Evolutionary conservation across 2,329 filamentous ascomycete genomes (phyloP).

Genomic region (Colletotrichum ledebouriae): DNA sequence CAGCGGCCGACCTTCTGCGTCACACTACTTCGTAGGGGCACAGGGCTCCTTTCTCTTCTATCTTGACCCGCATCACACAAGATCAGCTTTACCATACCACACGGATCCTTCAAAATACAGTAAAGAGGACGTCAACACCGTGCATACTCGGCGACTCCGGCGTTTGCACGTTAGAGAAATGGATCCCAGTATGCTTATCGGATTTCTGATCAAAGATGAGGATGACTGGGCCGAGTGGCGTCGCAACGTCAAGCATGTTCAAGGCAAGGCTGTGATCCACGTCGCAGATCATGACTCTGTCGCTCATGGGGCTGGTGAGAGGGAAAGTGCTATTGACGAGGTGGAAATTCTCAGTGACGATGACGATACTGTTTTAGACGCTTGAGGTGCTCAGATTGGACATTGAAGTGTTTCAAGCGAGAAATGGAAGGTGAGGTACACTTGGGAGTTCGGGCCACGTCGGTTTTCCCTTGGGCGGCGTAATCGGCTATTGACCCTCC

Average conservation of each 20-base stretch:
- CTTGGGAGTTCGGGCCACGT: background rate
- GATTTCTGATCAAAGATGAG: slow-evolving; percentile 86
- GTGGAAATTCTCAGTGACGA: slow-evolving; percentile 90
- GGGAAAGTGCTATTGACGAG: slow-evolving; percentile 85
- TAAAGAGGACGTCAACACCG: slow-evolving; percentile 81
- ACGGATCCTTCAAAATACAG: slow-evolving; percentile 71
- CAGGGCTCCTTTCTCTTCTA: slow-evolving; percentile 88
- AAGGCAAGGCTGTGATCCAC: slow-evolving; percentile 88
- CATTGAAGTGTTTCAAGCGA: background rate
- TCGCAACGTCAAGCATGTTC: slow-evolving; percentile 77
- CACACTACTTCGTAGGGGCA: slow-evolving; percentile 73
- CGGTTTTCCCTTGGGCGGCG: background rate
- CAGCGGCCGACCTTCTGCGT: slow-evolving; percentile 92
- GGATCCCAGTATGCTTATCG: slow-evolving; percentile 98
- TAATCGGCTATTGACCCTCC: too few relatives aligned
- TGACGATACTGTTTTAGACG: slow-evolving; percentile 56
- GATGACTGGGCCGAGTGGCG: slow-evolving; percentile 90
- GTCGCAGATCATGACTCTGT: slow-evolving; percentile 79
- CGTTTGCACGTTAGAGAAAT: slow-evolving; percentile 89
- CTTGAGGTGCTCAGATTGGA: background rate
- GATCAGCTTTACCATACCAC: slow-evolving; percentile 78
- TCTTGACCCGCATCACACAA: slow-evolving; percentile 91
- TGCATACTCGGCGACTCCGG: slow-evolving; percentile 88
- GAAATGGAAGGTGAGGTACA: too few relatives aligned
- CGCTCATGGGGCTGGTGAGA: slow-evolving; percentile 67